Conservation (phyloP, 305 asterid species). For the Fraxinus latifolia region DNA sequence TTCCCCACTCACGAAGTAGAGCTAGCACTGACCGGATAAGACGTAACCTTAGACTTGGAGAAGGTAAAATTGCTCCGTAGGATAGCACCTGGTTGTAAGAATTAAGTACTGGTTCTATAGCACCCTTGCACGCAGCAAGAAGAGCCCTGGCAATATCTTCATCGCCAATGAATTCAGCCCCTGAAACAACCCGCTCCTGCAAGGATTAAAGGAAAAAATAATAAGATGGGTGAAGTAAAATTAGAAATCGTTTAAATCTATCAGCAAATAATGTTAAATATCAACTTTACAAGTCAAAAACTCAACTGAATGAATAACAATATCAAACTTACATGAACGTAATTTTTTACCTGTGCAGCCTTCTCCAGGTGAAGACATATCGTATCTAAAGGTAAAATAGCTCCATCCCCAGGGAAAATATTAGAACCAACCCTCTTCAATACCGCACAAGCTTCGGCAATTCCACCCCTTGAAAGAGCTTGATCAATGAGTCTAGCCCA, state of each 20-base stretch:
- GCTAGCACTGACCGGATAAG: constrained; percentile 82
- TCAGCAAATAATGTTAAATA: background rate
- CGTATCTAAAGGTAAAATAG: constrained; percentile 77
- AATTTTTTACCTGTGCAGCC: constrained; percentile 70
- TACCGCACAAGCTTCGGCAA: constrained; percentile 90
- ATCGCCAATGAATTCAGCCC: constrained; percentile 77
- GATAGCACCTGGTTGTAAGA: constrained; percentile 79
- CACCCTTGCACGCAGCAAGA: constrained; percentile 84
- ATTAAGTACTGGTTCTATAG: constrained; percentile 79
- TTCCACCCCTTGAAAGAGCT: constrained; percentile 85
- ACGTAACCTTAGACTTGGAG: constrained; percentile 69
- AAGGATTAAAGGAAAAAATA: constrained; percentile 14
- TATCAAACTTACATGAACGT: constrained; percentile 3
- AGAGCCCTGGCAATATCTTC: constrained; percentile 91
- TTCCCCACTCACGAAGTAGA: constrained; percentile 85
- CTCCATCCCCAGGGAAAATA: constrained; percentile 84
- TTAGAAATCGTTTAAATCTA: background rate
- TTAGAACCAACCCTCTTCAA: constrained; percentile 81
- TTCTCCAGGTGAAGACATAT: constrained; percentile 89
- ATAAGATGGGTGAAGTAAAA: constrained; percentile 4
- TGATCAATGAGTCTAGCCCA: constrained; percentile 96
- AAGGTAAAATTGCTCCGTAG: constrained; percentile 66
- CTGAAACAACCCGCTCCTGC: constrained; percentile 72
- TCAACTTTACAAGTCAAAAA: background rate
- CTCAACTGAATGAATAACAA: background rate